Evolutionary conservation across 164 flowering plant species (phyloP), one percentile per base, ranked within the genome.

Genomic region (Magnolia sinica): DNA sequence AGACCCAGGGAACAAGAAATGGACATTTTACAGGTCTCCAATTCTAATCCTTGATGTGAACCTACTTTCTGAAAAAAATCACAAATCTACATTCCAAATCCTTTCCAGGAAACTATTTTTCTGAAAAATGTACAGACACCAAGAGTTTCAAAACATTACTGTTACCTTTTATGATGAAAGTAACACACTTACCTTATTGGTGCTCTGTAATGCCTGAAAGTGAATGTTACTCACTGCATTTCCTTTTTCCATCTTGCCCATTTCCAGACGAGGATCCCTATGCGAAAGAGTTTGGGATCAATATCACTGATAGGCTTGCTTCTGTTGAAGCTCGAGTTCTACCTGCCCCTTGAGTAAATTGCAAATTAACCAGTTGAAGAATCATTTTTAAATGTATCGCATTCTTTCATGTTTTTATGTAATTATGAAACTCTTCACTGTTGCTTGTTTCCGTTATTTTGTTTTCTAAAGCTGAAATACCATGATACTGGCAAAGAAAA

Each of bases 341-440:
- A 59, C 94, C 94, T 78, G 87, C 94, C 8, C 92, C 94, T 20
- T 86, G 90, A 91, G 94, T 91, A 82, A 81, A 52, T 49, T 68
- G 68, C 72, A 37, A 71, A 59, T 70, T 8, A 16, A 63, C 50
- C 55, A 73, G 19, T 22, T 71, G 27, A 76, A 74, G 8, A 55
- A 16, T 50, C 50, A 23, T 10, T 31, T 13, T 31, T 29, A 20
- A 10, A 52, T 70, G 50, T 50, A 18, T 58, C 8, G 19, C 14
- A 7, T 37, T 19, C 63, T 31, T 49, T 22, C 50, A 37, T 29
- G 5, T 65, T 24, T 27, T 18, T 22, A 16, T 13, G 55, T 11
- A 31, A 24, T n/a, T 71, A 16, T 18, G 0, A 50, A 29, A 72
- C 64, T 52, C 29, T 20, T 55, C 37, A 66, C 23, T 9, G 8